Base-by-base conservation (phyloP, 371 early-diverging fungal genomes). In the Dichotomocladium elegans region DNA sequence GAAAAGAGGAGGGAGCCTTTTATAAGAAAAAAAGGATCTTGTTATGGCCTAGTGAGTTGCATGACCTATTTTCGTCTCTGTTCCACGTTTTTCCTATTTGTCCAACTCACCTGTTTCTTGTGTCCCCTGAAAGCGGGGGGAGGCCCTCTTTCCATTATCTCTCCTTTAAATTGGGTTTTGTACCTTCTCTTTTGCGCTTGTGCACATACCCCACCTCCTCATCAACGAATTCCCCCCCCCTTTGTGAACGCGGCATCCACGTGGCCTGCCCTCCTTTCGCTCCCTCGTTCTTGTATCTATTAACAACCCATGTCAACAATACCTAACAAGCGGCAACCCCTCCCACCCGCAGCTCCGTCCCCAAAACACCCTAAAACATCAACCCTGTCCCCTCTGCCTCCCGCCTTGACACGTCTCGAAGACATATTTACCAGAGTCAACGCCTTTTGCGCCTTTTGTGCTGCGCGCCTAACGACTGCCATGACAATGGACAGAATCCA, bases 391-490 rank as follows among this genome's bases (percentile, higher is more conserved):
- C n/a, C n/a, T 25, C 27, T 44, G 2, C 53, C 53, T 29, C 46
- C 31, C 6, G 37, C 21, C n/a, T 41, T 53, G 2, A 41, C 33
- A 8, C 53, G 53, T 34, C 37, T 53, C 14, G 27, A 44, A n/a
- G 4, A 21, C 26, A 15, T 61, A 7, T 74, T 74, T 57, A 41
- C 55, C 17, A 28, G 33, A 3, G 26, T 68, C 5, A 70, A 68
- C 26, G 42, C 68, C 0, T 65, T 70, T 52, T 74, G 62, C 56
- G 64, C 68, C 9, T 74, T 74, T 40, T 74, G 71, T 31, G 61
- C 66, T 47, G 74, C 74, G 9, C 58, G 59, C 3, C 43, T 70
- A 9, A 58, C 61, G 0, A 56, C 62, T 3, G 47, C 57, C 14
- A 34, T 74, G 4, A 74, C 71, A n/a, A 50, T 67, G n/a, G 37